Evolutionary conservation across 169 alveolate species (phyloP).

Genomic region (Plasmodium gonderi): DNA sequence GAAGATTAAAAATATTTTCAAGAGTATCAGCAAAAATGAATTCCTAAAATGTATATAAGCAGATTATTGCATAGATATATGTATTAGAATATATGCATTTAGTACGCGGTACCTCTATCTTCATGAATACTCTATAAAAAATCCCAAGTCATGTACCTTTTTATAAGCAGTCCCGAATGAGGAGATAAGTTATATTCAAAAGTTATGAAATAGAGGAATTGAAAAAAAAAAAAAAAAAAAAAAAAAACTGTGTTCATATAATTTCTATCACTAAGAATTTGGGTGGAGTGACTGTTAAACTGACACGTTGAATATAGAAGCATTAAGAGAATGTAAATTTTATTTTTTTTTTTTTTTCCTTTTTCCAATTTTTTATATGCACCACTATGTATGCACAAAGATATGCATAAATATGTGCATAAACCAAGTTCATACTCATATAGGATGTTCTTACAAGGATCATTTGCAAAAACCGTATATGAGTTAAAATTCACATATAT

Average conservation of each 20-base stretch:
- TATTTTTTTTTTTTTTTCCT: no score
- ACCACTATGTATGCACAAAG: neutral
- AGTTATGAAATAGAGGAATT: neutral
- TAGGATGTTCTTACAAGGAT: neutral
- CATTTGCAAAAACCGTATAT: no score
- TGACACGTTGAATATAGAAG: neutral
- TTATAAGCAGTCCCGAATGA: neutral
- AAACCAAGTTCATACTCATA: no score
- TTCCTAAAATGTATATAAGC: neutral
- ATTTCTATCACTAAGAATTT: neutral
- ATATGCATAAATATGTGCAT: neutral
- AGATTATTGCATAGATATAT: neutral
- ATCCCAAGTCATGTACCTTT: neutral
- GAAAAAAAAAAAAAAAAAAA: neutral
- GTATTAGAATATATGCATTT: neutral
- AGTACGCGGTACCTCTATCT: neutral
- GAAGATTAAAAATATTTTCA: neutral
- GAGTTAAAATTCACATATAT: no score
- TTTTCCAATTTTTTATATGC: no score
- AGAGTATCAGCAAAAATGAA: constrained; percentile 1
- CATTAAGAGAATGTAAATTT: neutral
- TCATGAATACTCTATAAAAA: neutral
- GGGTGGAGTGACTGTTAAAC: no score
- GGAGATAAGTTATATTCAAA: neutral
- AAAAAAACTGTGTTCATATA: neutral